Evolutionary conservation across 2,329 filamentous ascomycete genomes (phyloP), one percentile per base, ranked within the genome.

Genomic region (Aspergillus spinulosporus): DNA sequence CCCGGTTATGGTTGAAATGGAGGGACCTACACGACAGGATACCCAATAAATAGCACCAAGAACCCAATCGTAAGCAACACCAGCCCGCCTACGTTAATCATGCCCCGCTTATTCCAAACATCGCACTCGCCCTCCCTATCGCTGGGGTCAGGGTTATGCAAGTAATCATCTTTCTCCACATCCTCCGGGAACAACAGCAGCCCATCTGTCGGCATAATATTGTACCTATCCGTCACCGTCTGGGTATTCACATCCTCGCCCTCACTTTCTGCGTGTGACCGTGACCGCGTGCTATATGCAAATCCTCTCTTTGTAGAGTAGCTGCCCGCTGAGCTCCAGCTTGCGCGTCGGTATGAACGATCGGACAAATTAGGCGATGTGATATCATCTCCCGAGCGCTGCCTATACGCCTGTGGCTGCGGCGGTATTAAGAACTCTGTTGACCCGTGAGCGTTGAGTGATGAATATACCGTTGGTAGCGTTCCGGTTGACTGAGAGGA

Each of bases 171-270:
- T 65, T 88, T 88, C 69, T 90, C 87, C 21, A 88, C 83, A 66
- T 89, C 87, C 68, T 89, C 85, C 0, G 87, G 87, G 63, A 86
- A 89, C 15, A 89, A 73, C 40, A 90, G 69, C 51, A 89, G 72
- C 4, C 85, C 85, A 11, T 85, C 83, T 2, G 84, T 86, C 0
- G 87, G 86, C 68, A 84, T 78, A 52, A 90, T 89, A 66, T 88
- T 88, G 71, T 87, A 89, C 71, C 89, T 89, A 66, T 88, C 85
- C 12, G 85, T 84, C 2, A 89, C 87, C 1, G 87, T 89, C 73
- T 89, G 86, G 0, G 86, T 89, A 65, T 88, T 89, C 52, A 88
- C 74, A 64, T 80, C 78, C 15, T 86, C 82, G 28, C 88, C 84
- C 45, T 88, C 84, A 64, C 84, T 88, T n/a, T 80, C 83, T 15